Evolutionary conservation across 495 filamentous ascomycete genomes (phyloP), one percentile per base, ranked within the genome.

Genomic region (Neurospora africana): DNA sequence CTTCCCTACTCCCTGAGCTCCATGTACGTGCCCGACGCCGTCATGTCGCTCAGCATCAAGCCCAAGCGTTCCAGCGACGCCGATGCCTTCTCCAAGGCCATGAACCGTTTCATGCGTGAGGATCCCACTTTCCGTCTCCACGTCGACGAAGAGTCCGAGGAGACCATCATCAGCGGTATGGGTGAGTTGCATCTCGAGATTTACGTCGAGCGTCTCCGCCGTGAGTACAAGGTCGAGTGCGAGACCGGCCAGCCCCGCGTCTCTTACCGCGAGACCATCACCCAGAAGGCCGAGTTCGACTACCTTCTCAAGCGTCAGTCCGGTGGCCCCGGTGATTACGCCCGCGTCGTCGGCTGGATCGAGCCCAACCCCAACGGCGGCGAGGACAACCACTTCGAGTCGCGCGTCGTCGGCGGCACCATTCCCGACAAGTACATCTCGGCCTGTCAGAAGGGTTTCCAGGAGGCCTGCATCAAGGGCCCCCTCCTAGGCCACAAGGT

Each of bases 81-180:
- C 41, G 87, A 92, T 81, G 97, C 96, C 85, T 99, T 99, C 87
- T 92, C 89, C 76, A 99, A 98, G 86, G 96, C 96, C 75, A 98
- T 99, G 89, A 93, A 93, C 76, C 93, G 96, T 75, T 99, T 99
- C 90, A 95, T 98, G 84, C 89, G 96, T 70, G 96, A 99, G 82
- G 96, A 99, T 75, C 96, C 96, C 11, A 99, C 96, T 30, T 99
- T 99, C 89, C 89, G 96, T 58, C 93, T 98, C 58, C 91, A 91
- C 73, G 92, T 96, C 77, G 96, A 99, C 77, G 83, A 85, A 41
- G 96, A 99, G 83, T 91, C 89, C 75, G 89, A 95, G 74, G 92
- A 99, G 84, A 97, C 94, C 68, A 95, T 99, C 80, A 98, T 99
- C 80, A 95, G 92, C 58, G 96, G 96, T 68, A 99, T 99, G 96